Conservation (phyloP, 192 early-diverging fungal genomes). For the Gonapodya prolifera region DNA sequence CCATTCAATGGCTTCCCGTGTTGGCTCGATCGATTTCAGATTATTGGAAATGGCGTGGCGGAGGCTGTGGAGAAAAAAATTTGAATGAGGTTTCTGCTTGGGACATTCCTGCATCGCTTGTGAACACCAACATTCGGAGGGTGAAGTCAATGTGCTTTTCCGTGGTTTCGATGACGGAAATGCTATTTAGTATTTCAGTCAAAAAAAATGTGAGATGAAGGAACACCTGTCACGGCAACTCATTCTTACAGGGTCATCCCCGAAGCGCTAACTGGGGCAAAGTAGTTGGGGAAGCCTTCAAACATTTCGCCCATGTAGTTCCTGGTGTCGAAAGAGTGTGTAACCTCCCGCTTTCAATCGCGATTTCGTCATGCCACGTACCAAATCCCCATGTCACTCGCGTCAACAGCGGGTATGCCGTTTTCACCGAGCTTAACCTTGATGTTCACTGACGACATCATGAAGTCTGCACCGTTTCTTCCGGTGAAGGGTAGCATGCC, state of each 20-base stretch:
- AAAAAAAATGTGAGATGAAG: background rate
- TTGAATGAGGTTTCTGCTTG: too few relatives aligned
- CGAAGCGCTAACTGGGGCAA: background rate
- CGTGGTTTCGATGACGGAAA: background rate
- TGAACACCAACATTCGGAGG: background rate
- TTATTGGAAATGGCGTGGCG: background rate
- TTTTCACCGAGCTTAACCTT: background rate
- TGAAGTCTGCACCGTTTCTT: background rate
- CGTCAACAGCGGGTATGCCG: background rate
- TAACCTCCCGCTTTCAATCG: background rate
- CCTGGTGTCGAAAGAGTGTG: background rate
- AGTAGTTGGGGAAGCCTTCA: slow-evolving; percentile 3
- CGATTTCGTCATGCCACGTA: background rate
- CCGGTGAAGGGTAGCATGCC: slow-evolving; percentile 1
- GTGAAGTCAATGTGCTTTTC: background rate
- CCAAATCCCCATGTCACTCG: slow-evolving; percentile 1
- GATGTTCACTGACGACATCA: background rate
- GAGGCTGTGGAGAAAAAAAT: too few relatives aligned
- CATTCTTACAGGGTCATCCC: background rate
- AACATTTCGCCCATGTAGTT: background rate
- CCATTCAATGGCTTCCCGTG: background rate
- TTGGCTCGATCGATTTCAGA: background rate
- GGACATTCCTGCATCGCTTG: background rate
- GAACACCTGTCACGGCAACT: too few relatives aligned
- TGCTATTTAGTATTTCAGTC: background rate